Evolutionary conservation across 2,329 filamentous ascomycete species (phyloP).

Genomic region (Scedosporium minutisporum): DNA sequence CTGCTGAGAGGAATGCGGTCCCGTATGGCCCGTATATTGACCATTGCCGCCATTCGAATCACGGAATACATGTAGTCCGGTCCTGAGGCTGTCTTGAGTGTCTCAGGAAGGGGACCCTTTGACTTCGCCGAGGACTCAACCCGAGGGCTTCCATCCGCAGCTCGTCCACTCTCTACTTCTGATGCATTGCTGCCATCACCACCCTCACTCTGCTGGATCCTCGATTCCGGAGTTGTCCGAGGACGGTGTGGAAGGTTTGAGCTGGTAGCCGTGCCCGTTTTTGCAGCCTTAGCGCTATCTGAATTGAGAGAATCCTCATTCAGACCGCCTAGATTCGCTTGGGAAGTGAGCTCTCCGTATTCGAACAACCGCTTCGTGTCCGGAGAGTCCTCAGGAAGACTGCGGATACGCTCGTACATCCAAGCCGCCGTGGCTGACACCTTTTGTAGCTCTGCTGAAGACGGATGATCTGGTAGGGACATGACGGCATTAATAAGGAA

Average conservation of each 20-base stretch:
- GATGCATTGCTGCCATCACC: background rate
- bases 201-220: background rate
- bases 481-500: conserved; percentile 34
- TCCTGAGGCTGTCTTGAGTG: conserved; percentile 5
- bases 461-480: conserved; percentile 24
- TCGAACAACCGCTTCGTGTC: conserved; percentile 8
- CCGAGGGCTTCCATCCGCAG: no score
- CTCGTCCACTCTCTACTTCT: no score
- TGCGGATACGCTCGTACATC: conserved; percentile 28
- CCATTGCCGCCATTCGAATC: conserved; percentile 33
- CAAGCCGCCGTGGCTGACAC: conserved; percentile 28
- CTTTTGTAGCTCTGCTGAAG: conserved; percentile 25
- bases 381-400: conserved; percentile 19
- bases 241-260: conserved; percentile 6
- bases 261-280: conserved; percentile 1
- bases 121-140: no score
- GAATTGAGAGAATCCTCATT: background rate
- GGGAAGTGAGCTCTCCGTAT: conserved; percentile 4
- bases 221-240: no score
- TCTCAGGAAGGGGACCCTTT: conserved; percentile 3
- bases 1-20: conserved; percentile 29
- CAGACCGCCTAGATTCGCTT: background rate
- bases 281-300: background rate
- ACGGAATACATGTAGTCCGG: conserved; percentile 36
- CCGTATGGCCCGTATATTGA: conserved; percentile 38